Evolutionary conservation across 2,329 filamentous ascomycete genomes (phyloP), one percentile per base, ranked within the genome.

Genomic region (Piedraia hortae): DNA sequence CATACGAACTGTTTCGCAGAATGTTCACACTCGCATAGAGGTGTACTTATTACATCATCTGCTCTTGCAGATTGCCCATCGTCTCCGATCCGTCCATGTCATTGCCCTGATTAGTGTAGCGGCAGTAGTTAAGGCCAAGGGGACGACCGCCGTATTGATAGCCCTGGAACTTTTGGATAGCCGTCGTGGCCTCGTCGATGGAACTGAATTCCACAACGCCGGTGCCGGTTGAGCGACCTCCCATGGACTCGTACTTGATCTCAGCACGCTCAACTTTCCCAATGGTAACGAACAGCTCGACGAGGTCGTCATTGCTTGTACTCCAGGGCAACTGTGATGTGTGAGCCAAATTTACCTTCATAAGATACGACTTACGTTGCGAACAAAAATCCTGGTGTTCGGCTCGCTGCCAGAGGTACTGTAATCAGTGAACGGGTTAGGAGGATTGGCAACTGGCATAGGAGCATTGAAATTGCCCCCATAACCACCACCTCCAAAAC

Each of bases 221-320:
- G 27, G 74, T 85, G 31, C 85, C 85, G 31, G 78, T 72, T 28
- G 85, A 97, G 36, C 85, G 74, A 20, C 85, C 85, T 39, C 88
- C 93, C 3, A 75, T 72, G 10, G 7, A 7, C 46, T 97, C 85
- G 41, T 97, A 93, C 48, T 97, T 85, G 26, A 97, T 93, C 50
- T 97, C 85, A n/a, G 85, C 85, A 38, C 85, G 78, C 39, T 91
- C 78, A 27, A 97, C 85, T 46, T 90, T 90, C 31, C 85, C 85
- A 39, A 97, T 97, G 6, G 85, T 97, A 10, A 73, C 80, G 54
- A 97, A 97, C 10, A 97, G 60, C 44, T 97, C 85, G 26, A 93
- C 65, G 12, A 97, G 56, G 46, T 97, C 85, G 31, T 97, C 85
- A 42, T 97, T 93, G 54, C 80, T 91, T 9, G 85, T 97, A 13